Percentiles rank a stretch among this genome's conserved stretches.
These are phyloP conservation scores for Xylaria sp. DNA, from an alignment of 495 filamentous ascomycete species.

Conservation along the genomic window DNA sequence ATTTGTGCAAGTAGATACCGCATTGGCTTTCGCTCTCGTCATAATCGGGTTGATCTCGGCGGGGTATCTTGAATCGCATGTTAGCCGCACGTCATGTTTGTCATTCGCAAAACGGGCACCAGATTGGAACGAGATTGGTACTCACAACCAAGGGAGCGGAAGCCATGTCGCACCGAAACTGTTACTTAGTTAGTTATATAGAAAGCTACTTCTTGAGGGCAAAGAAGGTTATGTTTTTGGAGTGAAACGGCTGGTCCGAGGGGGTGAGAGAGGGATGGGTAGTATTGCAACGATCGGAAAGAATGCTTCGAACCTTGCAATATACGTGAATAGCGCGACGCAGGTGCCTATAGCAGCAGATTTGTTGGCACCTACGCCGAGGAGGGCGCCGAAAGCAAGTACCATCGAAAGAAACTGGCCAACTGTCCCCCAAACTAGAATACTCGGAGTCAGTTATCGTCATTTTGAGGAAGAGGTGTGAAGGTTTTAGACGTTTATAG, in stretches of 20 bases:
- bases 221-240: too few species aligned
- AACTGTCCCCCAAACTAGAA: conserved; percentile 70
- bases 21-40: conserved; percentile 77
- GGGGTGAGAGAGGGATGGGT: too few species aligned
- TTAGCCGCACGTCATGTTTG: not conserved
- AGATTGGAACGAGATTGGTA: not conserved
- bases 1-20: conserved; percentile 76
- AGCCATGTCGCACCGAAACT: conserved; percentile 77
- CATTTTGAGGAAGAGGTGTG: too few species aligned
- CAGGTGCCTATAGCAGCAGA: conserved; percentile 70
- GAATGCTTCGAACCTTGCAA: conserved; percentile 72
- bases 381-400: conserved; percentile 74
- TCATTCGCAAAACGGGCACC: not conserved
- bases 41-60: conserved; percentile 78
- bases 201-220: too few species aligned
- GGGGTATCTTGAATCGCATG: conserved; percentile 47
- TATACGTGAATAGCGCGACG: conserved; percentile 81
- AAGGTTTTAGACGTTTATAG: too few species aligned
- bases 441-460: too few species aligned
- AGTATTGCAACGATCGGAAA: too few species aligned
- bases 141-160: conserved; percentile 69
- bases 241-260: too few species aligned
- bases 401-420: conserved; percentile 78
- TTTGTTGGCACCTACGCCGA: conserved; percentile 61
- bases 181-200: too few species aligned